Conservation (phyloP, 805 yeast species). For the Pichia californica region DNA sequence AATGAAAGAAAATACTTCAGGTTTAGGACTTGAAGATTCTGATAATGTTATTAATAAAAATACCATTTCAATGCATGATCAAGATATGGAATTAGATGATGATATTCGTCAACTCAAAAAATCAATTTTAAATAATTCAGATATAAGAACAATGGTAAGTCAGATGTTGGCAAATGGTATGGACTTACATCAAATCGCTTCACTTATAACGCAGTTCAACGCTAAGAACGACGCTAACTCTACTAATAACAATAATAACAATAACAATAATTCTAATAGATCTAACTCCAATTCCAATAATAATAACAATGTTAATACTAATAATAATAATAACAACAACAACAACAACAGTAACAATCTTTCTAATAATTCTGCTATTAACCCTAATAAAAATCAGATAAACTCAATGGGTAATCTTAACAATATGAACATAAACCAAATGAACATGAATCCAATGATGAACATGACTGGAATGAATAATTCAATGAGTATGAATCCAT, state of each 20-base stretch:
- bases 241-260: conserved; percentile 5
- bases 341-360: background rate
- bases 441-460: background rate
- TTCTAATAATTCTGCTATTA: background rate
- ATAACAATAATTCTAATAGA: background rate
- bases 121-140: conserved; percentile 1
- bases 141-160: conserved; percentile 20
- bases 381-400: too few relatives aligned
- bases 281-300: background rate
- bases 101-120: background rate
- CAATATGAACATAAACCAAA: too few relatives aligned
- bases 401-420: too few relatives aligned
- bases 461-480: background rate
- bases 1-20: conserved; percentile 21
- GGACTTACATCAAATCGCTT: conserved; percentile 29
- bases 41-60: conserved; percentile 6
- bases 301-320: background rate
- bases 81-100: background rate
- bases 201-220: conserved; percentile 25
- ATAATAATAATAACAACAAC: conserved; percentile 1
- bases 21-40: background rate
- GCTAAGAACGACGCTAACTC: conserved; percentile 9
- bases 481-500: background rate
- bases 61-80: background rate
- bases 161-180: conserved; percentile 32